A percentile compares a stretch with the other conserved stretches of the same genome.
Evolutionary conservation across 2,329 filamentous ascomycete genomes (phyloP).

Genomic region (Akanthomyces lecanii): DNA sequence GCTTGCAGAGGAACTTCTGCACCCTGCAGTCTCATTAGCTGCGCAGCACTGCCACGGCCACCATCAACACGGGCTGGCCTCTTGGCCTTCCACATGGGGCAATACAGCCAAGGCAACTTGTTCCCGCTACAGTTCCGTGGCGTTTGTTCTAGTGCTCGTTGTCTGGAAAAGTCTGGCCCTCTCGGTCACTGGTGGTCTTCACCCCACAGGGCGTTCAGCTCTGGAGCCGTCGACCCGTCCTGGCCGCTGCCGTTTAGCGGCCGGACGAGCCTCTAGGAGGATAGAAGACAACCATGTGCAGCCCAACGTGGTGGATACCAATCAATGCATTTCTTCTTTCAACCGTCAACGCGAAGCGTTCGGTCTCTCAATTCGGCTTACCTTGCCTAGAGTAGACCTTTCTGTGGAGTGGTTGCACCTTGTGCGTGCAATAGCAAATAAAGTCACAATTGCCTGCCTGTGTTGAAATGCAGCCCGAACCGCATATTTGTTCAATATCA

Average conservation of each 20-base stretch:
- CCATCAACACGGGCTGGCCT: background rate
- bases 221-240: background rate
- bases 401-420: background rate
- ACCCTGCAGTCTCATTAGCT: background rate
- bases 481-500: background rate
- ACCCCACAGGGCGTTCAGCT: slow-evolving; percentile 3
- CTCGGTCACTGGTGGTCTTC: background rate
- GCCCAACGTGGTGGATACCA: background rate
- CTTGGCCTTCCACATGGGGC: slow-evolving; percentile 12
- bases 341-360: background rate
- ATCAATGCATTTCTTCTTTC: background rate
- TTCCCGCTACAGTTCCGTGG: background rate
- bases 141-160: background rate
- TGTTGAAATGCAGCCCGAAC: too few relatives aligned
- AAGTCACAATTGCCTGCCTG: too few relatives aligned
- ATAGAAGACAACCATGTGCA: slow-evolving; percentile 2
- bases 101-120: slow-evolving; percentile 5
- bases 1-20: background rate
- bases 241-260: background rate
- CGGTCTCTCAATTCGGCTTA: background rate
- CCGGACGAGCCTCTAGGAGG: background rate
- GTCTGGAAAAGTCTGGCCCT: background rate
- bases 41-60: background rate
- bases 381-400: background rate
- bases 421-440: background rate